These are phyloP conservation scores for Phytophthora tentaculata DNA, from an alignment of 352 stramenopile species.

Conservation along the genomic window DNA sequence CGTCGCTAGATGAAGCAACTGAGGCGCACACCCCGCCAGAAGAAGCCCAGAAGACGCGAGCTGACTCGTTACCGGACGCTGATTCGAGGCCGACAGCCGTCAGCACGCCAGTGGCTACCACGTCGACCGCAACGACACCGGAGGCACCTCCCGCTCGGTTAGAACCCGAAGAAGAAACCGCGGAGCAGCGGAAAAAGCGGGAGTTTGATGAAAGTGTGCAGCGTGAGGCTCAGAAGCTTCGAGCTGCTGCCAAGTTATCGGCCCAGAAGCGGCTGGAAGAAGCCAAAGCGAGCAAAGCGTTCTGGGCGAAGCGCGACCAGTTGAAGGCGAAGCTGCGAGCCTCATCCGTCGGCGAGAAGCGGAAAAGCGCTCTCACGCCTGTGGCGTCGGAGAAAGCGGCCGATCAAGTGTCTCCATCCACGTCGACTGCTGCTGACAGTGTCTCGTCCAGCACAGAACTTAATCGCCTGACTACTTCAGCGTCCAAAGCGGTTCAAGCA, in stretches of 20 bases:
- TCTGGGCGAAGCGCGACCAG: constrained; percentile 69
- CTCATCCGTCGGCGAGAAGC: constrained; percentile 24
- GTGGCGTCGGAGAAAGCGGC: constrained; percentile 6
- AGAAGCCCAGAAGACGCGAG: constrained; percentile 6
- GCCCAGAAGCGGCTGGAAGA: constrained; percentile 81
- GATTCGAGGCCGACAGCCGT: constrained; percentile 9
- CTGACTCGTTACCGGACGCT: constrained; percentile 14
- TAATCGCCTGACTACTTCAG: constrained; percentile 4
- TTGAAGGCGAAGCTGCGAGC: constrained; percentile 45
- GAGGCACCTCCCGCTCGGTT: not conserved
- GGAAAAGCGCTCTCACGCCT: constrained; percentile 17
- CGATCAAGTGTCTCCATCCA: constrained; percentile 22
- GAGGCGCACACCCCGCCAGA: constrained; percentile 4
- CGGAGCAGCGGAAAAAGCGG: constrained; percentile 49
- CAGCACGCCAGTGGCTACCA: constrained; percentile 6
- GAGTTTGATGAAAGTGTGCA: constrained; percentile 73
- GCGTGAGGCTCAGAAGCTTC: constrained; percentile 67
- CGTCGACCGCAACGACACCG: not conserved
- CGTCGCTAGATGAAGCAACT: constrained; percentile 1
- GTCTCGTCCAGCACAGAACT: not conserved
- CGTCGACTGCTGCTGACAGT: constrained; percentile 16
- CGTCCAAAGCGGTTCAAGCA: constrained; percentile 8
- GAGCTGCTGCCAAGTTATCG: constrained; percentile 68
- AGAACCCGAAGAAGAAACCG: constrained; percentile 29
- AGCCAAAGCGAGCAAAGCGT: constrained; percentile 67